These are phyloP conservation scores for Cucurbita ficifolia DNA, from an alignment of 306 rosid species.

Conservation along the genomic window DNA sequence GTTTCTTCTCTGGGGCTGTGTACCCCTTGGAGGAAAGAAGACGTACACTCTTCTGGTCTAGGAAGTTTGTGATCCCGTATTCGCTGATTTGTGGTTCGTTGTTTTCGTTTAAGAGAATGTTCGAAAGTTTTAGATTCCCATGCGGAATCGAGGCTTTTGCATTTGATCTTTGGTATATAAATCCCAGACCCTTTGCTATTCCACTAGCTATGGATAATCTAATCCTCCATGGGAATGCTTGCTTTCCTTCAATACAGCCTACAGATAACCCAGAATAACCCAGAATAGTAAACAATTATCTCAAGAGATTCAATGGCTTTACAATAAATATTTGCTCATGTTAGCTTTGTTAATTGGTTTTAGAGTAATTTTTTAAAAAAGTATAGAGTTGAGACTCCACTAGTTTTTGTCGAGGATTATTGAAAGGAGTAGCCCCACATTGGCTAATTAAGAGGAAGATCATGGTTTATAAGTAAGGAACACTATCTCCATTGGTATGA, in stretches of 20 bases:
- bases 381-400: background rate
- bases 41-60: conserved; percentile 23
- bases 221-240: conserved; percentile 42
- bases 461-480: too few species aligned
- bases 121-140: conserved; percentile 69
- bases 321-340: background rate
- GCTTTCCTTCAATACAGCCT: conserved; percentile 39
- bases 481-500: too few species aligned
- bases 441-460: too few species aligned
- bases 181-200: conserved; percentile 49
- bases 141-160: conserved; percentile 34
- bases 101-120: conserved; percentile 45
- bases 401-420: background rate
- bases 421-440: too few species aligned
- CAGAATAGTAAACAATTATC: background rate
- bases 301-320: background rate
- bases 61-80: conserved; percentile 43
- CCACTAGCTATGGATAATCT: conserved; percentile 48
- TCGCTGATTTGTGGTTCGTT: conserved; percentile 51
- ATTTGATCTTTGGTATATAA: conserved; percentile 28
- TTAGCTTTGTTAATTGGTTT: background rate
- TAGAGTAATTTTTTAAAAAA: background rate
- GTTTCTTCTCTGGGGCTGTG: conserved; percentile 41
- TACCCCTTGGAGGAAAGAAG: conserved; percentile 32
- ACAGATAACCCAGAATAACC: conserved; percentile 9